Evolutionary conservation across 2,329 filamentous ascomycete species (phyloP), one percentile per base, ranked within the genome.

Genomic region (Trichoderma afroharzianum): DNA sequence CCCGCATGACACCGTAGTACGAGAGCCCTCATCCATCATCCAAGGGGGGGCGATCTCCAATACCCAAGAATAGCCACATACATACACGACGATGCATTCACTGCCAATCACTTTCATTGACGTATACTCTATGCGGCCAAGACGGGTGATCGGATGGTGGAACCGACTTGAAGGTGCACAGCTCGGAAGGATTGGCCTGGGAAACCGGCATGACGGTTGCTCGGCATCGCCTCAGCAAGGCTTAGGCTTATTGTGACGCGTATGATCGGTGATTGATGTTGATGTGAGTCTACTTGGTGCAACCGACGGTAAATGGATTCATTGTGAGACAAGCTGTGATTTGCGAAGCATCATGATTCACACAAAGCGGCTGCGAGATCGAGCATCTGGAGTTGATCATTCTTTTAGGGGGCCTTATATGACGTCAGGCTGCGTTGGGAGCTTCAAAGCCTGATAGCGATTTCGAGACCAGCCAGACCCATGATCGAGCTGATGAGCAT

Each of bases 371-470:
- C n/a, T 53, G 62, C 39, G 18, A 66, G 63, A 66, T 66, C 33
- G 55, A 39, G 47, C 18, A 28, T 70, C 47, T 33, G 43, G 43
- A 50, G 43, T 50, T 50, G 43, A 50, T 43, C 63, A n/a, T 55
- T 26, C 33, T 63, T 59, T 18, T 28, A 26, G 30, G 47, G 70
- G 39, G 39, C 14, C 47, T 28, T 62, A 21, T 30, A 68, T 71
- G 70, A 71, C 70, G 70, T 71, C 70, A 71, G 70, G 18, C 24
- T 71, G 70, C 63, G 43, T 67, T 61, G 55, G 39, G 55, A 33
- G 70, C 7, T 14, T 28, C 50, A 43, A 30, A 26, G 57, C 28
- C 57, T 47, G 61, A 63, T 47, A 30, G 24, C 21, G 32, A 39
- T 36, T 59, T 33, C 18, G 11, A 59, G 57, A 32, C 28, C 57